Percentiles rank a stretch among this genome's conserved stretches.
Conservation (phyloP, 2,329 filamentous ascomycete genomes). For the Pseudocercospora macadamiae region DNA sequence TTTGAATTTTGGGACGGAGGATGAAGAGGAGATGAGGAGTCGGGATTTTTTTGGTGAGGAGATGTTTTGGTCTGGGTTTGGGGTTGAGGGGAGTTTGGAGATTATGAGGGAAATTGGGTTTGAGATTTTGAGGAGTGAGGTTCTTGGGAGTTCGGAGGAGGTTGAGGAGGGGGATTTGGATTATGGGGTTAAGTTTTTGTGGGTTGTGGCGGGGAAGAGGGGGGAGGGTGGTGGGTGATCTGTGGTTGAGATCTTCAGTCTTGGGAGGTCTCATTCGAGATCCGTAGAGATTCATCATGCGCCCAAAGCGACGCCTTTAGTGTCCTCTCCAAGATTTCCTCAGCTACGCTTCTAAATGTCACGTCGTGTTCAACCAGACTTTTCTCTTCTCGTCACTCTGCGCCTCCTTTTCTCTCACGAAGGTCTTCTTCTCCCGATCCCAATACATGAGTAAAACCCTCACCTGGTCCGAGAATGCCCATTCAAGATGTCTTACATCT, state of each 20-base stretch:
- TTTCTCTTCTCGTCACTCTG: neutral
- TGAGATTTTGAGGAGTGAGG: conserved; percentile 28
- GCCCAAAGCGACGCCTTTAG: too few species aligned
- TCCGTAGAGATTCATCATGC: too few species aligned
- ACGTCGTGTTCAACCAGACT: neutral
- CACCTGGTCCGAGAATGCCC: neutral
- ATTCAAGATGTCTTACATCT: conserved; percentile 1
- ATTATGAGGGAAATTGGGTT: conserved; percentile 43
- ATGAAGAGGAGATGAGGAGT: conserved; percentile 28
- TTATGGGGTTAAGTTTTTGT: conserved; percentile 33
- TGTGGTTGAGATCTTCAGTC: too few species aligned
- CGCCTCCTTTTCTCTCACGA: neutral
- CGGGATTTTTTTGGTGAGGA: conserved; percentile 26
- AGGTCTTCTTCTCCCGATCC: conserved; percentile 6
- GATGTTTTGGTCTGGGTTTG: conserved; percentile 37
- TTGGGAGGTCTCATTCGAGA: too few species aligned
- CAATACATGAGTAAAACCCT: neutral
- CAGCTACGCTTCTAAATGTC: too few species aligned
- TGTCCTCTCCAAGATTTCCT: too few species aligned
- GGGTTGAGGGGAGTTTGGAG: conserved; percentile 39
- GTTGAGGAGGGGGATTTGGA: conserved; percentile 27
- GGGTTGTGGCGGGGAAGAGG: conserved; percentile 28
- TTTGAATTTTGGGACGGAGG: conserved; percentile 29
- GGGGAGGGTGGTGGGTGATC: too few species aligned
- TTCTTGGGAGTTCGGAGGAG: conserved; percentile 25